Conservation (phyloP, 345 rosid species). For the Eucalyptus pumila region DNA sequence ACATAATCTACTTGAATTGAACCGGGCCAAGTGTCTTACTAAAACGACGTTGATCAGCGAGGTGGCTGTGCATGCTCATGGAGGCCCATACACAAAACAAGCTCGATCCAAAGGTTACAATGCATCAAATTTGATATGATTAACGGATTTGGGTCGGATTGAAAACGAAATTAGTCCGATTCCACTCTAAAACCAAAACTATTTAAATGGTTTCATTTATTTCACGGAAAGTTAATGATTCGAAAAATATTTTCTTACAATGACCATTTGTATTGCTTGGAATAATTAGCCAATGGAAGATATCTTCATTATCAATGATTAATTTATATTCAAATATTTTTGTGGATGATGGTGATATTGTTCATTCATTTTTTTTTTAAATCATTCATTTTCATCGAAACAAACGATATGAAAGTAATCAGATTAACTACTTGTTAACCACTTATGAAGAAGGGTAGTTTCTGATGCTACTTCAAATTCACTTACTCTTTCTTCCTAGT, state of each 20-base stretch:
- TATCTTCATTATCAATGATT: background rate
- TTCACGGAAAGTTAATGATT: fast-evolving
- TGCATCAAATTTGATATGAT: background rate
- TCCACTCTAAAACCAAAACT: background rate
- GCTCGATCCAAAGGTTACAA: background rate
- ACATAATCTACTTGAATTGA: background rate
- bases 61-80: background rate
- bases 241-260: background rate
- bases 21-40: background rate
- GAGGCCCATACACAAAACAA: background rate
- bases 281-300: background rate
- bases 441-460: background rate
- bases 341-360: background rate
- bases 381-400: background rate
- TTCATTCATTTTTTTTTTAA: background rate
- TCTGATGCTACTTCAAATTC: background rate
- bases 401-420: background rate
- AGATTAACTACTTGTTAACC: background rate
- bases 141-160: background rate
- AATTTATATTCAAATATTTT: background rate
- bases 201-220: background rate
- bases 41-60: background rate
- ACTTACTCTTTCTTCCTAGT: background rate
- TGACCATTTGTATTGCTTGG: fast-evolving
- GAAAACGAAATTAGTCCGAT: background rate